Base-by-base conservation (phyloP, 2,329 filamentous ascomycete species). In the Penicillium sp. region DNA sequence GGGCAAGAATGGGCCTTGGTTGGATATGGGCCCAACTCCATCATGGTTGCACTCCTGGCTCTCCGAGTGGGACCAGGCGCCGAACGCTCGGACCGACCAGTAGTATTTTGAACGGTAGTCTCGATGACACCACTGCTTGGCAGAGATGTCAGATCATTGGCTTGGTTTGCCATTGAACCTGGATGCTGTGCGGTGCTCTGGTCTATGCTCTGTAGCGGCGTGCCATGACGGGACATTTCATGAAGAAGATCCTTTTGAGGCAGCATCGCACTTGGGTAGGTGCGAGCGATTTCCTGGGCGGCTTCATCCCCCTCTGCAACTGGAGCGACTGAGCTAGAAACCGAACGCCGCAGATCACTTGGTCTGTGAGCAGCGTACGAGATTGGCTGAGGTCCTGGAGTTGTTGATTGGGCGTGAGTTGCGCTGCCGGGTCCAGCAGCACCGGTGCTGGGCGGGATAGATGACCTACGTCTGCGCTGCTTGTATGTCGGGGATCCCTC, bases 401-500 rank as follows among this genome's bases (percentile, higher is more conserved):
- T 66, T 37, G 74, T 74, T 18, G 74, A 72, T 55, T 79, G 81
- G 14, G 78, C 75, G 53, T 79, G 80, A 16, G 78, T 78, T 34
- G 80, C 16, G 18, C 53, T 47, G 45, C 82, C 79, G 45, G 85
- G 82, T n/a, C 88, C 84, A 48, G 85, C 85, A 61, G 87, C 85
- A 58, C 89, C 86, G 72, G 92, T 85, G 64, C 88, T 85, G 13
- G 90, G 88, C 24, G 93, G 92, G 61, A 97, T 91, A 40, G 93
- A 97, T 35, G 94, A 97, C 61, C 94, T 89, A 65, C 94, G 87
- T 74, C 94, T 85, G 67, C 94, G 86, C 81, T 97, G 94, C 84
- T 99, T 99, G 80, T 99, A 99, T 37, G 94, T 97, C 13, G 94
- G 94, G 29, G 94, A 99, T 47, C 94, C 94, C 79, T 99, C 94